Base-by-base conservation (phyloP, 495 filamentous ascomycete species). In the Letharia columbiana region DNA sequence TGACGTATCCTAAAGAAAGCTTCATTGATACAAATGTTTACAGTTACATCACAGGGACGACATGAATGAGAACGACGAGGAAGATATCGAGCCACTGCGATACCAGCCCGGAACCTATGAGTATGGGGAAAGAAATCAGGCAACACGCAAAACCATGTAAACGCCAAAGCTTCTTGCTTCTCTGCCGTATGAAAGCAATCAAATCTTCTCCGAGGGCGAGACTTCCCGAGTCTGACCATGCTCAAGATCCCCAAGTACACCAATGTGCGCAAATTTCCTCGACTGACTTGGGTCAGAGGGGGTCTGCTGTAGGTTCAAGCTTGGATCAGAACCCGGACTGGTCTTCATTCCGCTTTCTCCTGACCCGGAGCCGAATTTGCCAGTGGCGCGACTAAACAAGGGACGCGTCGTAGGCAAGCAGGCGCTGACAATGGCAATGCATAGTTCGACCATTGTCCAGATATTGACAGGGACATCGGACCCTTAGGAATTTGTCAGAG, bases 401-500 rank as follows among this genome's bases (percentile, higher is more conserved):
- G 67, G 71, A 11, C 66, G 59, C 33, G 71, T 64, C 13, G 71
- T 72, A 9, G 76, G 78, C 0, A 79, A 69, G 58, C 77, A 81
- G 35, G 77, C 79, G 66, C 77, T 79, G 18, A 79, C 71, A 11
- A 81, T 74, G 52, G 76, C 79, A 15, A 77, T 72, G 64, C 76
- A 77, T 67, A 73, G 73, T 70, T 83, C 81, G 68, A 79, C 69
- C 18, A 74, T 72, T 58, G 75, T 76, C 80, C 80, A 83, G 60
- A 77, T 71, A 33, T n/a, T 56, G 2, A 78, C 73, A 4, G 73
- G 71, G 17, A 69, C 70, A 2, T 76, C 72, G 28, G 68, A 68
- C 67, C 77, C 61, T 61, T 44, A 3, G 0, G 0, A 1, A n/a
- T 31, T 23, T 17, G 33, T 20, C 17, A 13, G 42, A 39, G 37